These are phyloP conservation scores for Rhodomyrtus tomentosa DNA, from an alignment of 345 rosid genomes.

Conservation along the genomic window DNA sequence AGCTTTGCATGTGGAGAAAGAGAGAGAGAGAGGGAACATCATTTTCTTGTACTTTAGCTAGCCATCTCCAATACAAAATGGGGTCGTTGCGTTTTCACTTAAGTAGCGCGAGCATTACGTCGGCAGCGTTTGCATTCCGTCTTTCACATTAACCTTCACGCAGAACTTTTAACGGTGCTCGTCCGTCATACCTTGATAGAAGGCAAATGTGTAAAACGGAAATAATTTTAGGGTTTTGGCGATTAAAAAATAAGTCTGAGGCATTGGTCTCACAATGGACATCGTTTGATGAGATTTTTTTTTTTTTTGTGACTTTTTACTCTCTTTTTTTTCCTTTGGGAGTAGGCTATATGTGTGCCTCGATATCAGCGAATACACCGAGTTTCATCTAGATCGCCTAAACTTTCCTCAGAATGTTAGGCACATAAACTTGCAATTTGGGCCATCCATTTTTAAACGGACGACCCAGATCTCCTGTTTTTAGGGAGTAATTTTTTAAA, in stretches of 20 bases:
- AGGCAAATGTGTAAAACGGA: rapidly evolving
- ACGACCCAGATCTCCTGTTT: too few relatives aligned
- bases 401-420: too few relatives aligned
- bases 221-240: not conserved
- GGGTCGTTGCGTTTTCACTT: too few relatives aligned
- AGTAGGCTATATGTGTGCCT: not conserved
- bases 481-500: too few relatives aligned
- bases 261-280: rapidly evolving
- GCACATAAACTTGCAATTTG: too few relatives aligned
- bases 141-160: rapidly evolving
- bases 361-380: not conserved
- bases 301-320: not conserved
- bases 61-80: too few relatives aligned
- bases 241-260: rapidly evolving
- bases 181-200: rapidly evolving
- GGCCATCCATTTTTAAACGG: too few relatives aligned
- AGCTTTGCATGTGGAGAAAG: too few relatives aligned
- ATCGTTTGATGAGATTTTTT: not conserved
- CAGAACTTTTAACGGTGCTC: rapidly evolving
- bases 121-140: rapidly evolving
- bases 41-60: too few relatives aligned
- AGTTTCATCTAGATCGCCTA: too few relatives aligned
- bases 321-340: not conserved
- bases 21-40: too few relatives aligned
- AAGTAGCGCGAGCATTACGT: not conserved